Base-by-base conservation (phyloP, 768 basidiomycete genomes). In the Mycena amicta region DNA sequence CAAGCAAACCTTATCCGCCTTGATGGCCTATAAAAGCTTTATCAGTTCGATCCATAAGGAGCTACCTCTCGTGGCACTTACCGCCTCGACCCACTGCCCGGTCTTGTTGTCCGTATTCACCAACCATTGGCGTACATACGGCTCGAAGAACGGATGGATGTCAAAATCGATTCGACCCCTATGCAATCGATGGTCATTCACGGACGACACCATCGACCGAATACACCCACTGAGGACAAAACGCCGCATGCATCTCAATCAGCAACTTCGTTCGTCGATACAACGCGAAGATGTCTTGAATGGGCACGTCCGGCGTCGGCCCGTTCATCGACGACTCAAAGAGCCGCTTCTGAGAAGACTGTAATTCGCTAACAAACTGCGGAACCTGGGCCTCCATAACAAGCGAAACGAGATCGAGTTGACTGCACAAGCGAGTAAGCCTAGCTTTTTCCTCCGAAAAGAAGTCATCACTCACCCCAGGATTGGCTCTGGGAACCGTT, bases 71-170 rank as follows among this genome's bases (percentile, higher is more conserved):
- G n/a, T 26, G n/a, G 56, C 29, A 82, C 92, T 72, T 62, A 93
- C 92, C 60, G 89, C 88, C 70, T 95, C 84, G 4, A 98, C 96
- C 97, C 97, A 99, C 60, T 94, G 89, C 45, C 83, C 82, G 6
- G 96, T 98, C 78, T 93, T 96, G 57, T 78, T 84, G 64, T 95
- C 91, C 0, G 93, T 97, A 57, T 89, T 88, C n/a, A 83, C 65
- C 25, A 99, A 74, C 96, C 95, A 99, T 62, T 89, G 85, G 5
- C 84, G 80, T 6, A 98, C 92, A 70, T 93, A 93, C 2, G 89
- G 85, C 71, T 93, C 90, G 68, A 98, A 98, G 74, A 91, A 92
- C 3, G 76, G 78, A 3, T 85, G 80, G 27, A 93, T 74, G 61
- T 93, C 84, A 65, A 95, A 92, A 11, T 80, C 75, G 18, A 88